These are phyloP conservation scores for Escallonia rubra DNA, from an alignment of 129 eudicot species.

Conservation along the genomic window DNA sequence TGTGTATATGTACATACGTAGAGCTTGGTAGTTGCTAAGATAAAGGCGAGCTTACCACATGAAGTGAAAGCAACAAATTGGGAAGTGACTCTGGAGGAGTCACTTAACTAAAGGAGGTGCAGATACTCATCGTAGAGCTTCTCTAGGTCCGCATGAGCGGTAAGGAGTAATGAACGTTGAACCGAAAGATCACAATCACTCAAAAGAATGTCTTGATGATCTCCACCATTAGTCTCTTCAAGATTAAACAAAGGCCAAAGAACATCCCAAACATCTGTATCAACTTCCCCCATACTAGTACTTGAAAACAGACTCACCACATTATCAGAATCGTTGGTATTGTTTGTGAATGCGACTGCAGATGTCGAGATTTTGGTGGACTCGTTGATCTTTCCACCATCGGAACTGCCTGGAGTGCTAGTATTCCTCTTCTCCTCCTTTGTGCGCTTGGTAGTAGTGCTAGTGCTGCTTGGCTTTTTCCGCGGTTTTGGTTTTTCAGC, in stretches of 20 bases:
- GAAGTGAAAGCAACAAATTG: not conserved
- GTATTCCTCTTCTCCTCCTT: not conserved
- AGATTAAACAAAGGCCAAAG: not conserved
- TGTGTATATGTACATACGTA: not conserved
- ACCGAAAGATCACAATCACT: conserved; percentile 2
- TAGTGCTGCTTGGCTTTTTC: not conserved
- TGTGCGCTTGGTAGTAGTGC: not conserved
- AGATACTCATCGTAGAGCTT: conserved; percentile 21
- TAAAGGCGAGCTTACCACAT: not conserved
- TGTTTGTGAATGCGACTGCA: not conserved
- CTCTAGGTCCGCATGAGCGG: conserved; percentile 5
- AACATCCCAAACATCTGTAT: not conserved
- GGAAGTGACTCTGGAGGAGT: not conserved
- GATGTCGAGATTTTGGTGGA: not conserved
- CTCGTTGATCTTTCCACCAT: not conserved
- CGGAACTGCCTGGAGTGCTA: not conserved
- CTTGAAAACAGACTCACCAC: not conserved
- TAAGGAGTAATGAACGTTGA: not conserved
- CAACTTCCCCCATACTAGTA: not conserved
- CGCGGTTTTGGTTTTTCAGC: not conserved
- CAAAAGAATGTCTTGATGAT: not conserved
- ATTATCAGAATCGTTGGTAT: not conserved
- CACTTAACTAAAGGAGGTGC: conserved; percentile 11
- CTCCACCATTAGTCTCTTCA: not conserved
- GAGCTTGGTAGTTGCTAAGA: not conserved